Conservation (phyloP, 2,329 filamentous ascomycete species). For the Trichoderma sp. region DNA sequence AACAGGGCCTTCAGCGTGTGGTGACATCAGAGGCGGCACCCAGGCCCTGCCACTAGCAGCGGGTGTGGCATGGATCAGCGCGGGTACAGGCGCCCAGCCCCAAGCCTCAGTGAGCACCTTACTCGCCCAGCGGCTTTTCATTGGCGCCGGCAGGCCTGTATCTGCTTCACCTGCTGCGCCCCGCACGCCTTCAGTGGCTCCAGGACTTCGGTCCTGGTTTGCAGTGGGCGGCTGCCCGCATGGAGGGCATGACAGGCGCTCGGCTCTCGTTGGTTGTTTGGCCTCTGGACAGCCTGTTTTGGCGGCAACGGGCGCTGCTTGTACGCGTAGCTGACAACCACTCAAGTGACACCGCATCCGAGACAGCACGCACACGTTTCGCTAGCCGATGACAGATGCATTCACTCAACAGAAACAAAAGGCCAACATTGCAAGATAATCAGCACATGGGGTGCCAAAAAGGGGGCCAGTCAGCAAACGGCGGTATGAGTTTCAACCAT, state of each 20-base stretch:
- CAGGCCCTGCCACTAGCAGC: neutral
- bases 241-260: neutral
- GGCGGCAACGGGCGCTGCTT: constrained; percentile 2
- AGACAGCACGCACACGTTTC: neutral
- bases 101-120: constrained; percentile 12
- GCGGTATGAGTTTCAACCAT: constrained; percentile 13
- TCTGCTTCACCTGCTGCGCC: constrained; percentile 12
- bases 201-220: neutral
- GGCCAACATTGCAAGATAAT: neutral
- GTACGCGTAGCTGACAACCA: neutral
- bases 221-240: neutral
- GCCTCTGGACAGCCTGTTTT: neutral
- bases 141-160: neutral
- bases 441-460: neutral
- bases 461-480: constrained; percentile 4
- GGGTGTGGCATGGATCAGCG: constrained; percentile 24
- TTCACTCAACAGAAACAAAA: neutral
- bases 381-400: neutral
- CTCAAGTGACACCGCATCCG: neutral
- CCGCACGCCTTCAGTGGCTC: constrained; percentile 18
- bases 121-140: constrained; percentile 11
- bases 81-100: constrained; percentile 19
- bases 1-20: constrained; percentile 7
- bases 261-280: neutral
- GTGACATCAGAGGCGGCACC: constrained; percentile 26